These are phyloP conservation scores for Syncephalis fuscata DNA, from an alignment of 371 early-diverging fungal genomes.

Conservation along the genomic window DNA sequence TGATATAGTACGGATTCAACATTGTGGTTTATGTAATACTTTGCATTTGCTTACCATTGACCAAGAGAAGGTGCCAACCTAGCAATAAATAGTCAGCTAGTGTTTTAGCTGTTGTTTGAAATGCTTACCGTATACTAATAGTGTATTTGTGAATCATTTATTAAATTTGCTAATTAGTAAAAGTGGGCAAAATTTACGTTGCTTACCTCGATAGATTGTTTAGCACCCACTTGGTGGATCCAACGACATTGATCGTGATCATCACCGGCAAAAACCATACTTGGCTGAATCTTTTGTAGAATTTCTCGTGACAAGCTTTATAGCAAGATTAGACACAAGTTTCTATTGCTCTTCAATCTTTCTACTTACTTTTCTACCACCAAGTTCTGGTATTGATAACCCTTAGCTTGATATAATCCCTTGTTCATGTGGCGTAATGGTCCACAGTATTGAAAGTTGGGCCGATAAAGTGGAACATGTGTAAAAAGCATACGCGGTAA, in stretches of 20 bases:
- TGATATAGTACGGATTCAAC: conserved; percentile 1
- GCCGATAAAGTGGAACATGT: conserved; percentile 67
- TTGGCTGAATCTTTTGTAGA: conserved; percentile 41
- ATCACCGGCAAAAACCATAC: conserved; percentile 70
- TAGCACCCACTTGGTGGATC: conserved; percentile 12
- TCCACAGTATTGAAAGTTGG: conserved; percentile 47
- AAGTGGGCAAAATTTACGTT: conserved; percentile 15
- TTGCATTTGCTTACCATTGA: neutral
- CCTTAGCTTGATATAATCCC: conserved; percentile 27
- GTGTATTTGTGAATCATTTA: neutral
- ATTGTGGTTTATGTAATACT: neutral
- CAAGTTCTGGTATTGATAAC: conserved; percentile 80
- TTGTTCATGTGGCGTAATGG: conserved; percentile 25
- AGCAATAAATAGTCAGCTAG: neutral
- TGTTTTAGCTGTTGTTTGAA: neutral
- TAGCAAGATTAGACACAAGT: no score
- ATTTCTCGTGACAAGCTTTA: no score
- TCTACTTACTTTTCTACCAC: conserved; percentile 28
- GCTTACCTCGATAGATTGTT: conserved; percentile 10
- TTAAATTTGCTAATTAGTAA: conserved; percentile 2
- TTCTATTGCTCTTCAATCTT: conserved; percentile 12
- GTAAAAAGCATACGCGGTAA: conserved; percentile 44
- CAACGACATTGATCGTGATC: conserved; percentile 82
- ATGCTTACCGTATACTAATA: neutral
- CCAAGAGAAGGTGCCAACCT: neutral